Percentiles rank a stretch among this genome's conserved stretches.
phyloP scores from a whole-genome alignment of 441 rosid genomes.

The Syzygium syzygioides region DNA sequence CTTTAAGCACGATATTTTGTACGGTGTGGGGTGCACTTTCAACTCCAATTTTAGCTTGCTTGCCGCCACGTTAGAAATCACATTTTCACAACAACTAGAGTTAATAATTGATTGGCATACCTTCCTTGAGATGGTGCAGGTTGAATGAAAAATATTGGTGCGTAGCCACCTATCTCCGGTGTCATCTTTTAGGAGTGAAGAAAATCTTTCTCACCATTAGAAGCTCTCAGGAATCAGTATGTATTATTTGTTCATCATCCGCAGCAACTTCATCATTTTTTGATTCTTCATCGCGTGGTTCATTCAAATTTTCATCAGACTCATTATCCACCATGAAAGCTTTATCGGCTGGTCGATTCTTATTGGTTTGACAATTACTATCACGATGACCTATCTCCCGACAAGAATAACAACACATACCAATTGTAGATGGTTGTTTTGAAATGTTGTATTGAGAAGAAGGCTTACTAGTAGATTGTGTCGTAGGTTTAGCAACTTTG shows the following conservation, averaged over 20 bases:
- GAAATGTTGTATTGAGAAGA: neutral
- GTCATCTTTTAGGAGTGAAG: neutral
- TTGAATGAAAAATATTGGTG: neutral
- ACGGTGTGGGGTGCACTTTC: neutral
- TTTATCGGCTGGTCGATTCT: neutral
- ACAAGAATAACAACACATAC: neutral
- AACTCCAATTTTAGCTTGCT: neutral
- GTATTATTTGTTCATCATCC: neutral
- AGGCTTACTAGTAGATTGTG: neutral
- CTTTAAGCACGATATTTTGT: neutral
- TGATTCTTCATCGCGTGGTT: neutral
- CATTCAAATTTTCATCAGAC: neutral
- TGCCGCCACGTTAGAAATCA: neutral
- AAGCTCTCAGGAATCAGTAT: neutral
- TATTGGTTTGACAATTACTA: neutral
- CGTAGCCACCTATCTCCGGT: neutral
- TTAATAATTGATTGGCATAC: neutral
- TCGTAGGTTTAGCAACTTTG: neutral
- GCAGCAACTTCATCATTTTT: neutral
- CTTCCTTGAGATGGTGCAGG: neutral
- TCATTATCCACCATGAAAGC: neutral
- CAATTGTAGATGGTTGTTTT: neutral
- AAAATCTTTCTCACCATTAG: neutral
- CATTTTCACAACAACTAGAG: neutral
- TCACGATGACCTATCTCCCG: neutral